phyloP scores from a whole-genome alignment of 2,329 filamentous ascomycete genomes.

The Cladophialophora chaetospira region DNA sequence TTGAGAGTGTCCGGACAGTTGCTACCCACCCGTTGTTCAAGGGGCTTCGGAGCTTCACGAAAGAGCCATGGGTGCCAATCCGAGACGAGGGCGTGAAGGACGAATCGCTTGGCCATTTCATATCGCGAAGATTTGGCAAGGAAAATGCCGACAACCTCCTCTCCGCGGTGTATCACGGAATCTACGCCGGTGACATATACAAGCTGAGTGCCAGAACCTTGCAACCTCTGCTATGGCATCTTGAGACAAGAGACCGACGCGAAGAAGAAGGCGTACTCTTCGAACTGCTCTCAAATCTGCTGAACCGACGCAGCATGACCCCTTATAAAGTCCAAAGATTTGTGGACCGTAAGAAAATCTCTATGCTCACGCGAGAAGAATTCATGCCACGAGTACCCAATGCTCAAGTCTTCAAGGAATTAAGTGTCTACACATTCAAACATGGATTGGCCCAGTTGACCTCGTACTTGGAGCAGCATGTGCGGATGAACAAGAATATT shows the following conservation, averaged over 20 bases:
- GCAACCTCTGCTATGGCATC: conserved; percentile 53
- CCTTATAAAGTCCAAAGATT: no score
- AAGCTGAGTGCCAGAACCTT: conserved; percentile 73
- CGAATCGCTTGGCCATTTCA: conserved; percentile 71
- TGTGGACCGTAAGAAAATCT: no score
- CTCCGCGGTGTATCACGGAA: conserved; percentile 79
- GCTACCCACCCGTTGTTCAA: conserved; percentile 60
- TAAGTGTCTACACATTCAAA: conserved; percentile 47
- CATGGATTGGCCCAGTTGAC: conserved; percentile 67
- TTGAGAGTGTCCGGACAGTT: conserved; percentile 39
- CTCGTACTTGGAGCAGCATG: conserved; percentile 53
- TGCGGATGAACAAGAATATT: conserved; percentile 61
- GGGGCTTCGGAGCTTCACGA: conserved; percentile 43
- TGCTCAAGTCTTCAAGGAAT: conserved; percentile 20
- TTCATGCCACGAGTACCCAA: neutral
- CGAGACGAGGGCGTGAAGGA: conserved; percentile 53
- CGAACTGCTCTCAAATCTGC: conserved; percentile 5
- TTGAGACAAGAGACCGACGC: conserved; percentile 43
- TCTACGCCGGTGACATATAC: conserved; percentile 88
- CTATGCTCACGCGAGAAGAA: neutral
- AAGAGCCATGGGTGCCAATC: conserved; percentile 31
- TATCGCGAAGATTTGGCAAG: conserved; percentile 58
- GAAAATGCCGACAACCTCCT: conserved; percentile 69
- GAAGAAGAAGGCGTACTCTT: conserved; percentile 11
- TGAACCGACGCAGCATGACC: neutral